Conservation (phyloP, 805 yeast genomes). For the Sugiyamaella chiloensis region DNA sequence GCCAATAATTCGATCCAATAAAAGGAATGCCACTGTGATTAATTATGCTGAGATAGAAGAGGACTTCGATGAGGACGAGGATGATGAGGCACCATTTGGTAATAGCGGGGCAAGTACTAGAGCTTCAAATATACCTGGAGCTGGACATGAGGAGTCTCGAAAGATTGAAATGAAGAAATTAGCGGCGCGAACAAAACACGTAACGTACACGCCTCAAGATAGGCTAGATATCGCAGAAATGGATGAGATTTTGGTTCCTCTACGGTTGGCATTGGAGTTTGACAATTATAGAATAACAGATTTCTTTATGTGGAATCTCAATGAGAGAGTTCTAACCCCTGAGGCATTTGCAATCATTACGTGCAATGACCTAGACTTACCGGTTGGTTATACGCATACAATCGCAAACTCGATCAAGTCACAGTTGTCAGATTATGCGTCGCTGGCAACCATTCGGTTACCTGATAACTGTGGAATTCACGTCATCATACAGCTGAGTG, state of each 20-base stretch:
- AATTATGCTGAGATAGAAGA: slow-evolving; percentile 84
- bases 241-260: slow-evolving; percentile 55
- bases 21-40: slow-evolving; percentile 62
- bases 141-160: slow-evolving; percentile 8
- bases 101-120: slow-evolving; percentile 14
- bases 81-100: slow-evolving; percentile 30
- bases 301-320: slow-evolving; percentile 69
- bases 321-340: slow-evolving; percentile 65
- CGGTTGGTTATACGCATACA: slow-evolving; percentile 55
- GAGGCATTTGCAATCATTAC: slow-evolving; percentile 70
- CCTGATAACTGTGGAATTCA: slow-evolving; percentile 67
- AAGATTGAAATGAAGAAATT: slow-evolving; percentile 35
- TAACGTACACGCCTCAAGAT: slow-evolving; percentile 36
- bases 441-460: slow-evolving; percentile 59
- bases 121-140: slow-evolving; percentile 10
- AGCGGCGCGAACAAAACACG: slow-evolving; percentile 41
- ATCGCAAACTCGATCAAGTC: slow-evolving; percentile 70
- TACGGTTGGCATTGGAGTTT: slow-evolving; percentile 58
- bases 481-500: slow-evolving; percentile 75
- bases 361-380: slow-evolving; percentile 80
- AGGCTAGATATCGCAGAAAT: slow-evolving; percentile 40
- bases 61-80: slow-evolving; percentile 53
- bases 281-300: slow-evolving; percentile 56
- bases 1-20: slow-evolving; percentile 69
- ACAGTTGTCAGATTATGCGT: slow-evolving; percentile 74